Percentiles rank a stretch among this genome's conserved stretches.
These are phyloP conservation scores for Mortierella sp. DNA, from an alignment of 371 early-diverging fungal genomes.

Conservation along the genomic window DNA sequence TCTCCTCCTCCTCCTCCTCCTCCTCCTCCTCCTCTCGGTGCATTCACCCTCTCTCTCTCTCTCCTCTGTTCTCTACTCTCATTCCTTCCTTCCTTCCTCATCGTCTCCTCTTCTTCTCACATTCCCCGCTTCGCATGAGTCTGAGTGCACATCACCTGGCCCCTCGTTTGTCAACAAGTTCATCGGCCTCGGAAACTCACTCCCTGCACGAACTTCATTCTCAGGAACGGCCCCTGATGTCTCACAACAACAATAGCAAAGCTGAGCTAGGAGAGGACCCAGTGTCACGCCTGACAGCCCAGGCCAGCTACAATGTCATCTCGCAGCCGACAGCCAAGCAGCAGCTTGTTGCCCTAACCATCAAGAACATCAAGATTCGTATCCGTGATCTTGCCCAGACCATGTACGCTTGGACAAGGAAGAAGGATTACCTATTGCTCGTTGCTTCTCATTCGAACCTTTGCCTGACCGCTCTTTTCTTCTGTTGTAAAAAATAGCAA, in stretches of 20 bases:
- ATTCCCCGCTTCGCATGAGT: background rate
- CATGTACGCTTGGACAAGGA: constrained; percentile 19
- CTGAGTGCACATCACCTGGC: background rate
- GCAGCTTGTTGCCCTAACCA: constrained; percentile 49
- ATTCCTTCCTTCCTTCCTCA: background rate
- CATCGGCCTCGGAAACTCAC: constrained; percentile 20
- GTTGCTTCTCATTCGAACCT: background rate
- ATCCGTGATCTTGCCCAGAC: constrained; percentile 52
- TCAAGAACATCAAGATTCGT: constrained; percentile 49
- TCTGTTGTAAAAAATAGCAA: constrained; percentile 17
- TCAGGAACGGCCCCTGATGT: constrained; percentile 32
- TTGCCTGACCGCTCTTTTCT: background rate
- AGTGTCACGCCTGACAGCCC: constrained; percentile 40
- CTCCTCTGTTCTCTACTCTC: background rate
- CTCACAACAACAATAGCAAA: background rate
- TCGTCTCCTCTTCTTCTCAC: background rate
- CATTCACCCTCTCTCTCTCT: background rate
- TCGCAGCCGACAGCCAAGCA: constrained; percentile 39
- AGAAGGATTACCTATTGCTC: background rate
- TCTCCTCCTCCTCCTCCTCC: background rate
- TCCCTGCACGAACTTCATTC: constrained; percentile 34
- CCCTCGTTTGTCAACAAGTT: constrained; percentile 26
- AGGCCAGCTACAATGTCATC: constrained; percentile 43
- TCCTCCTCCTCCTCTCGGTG: background rate
- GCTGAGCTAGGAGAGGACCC: background rate